phyloP scores from a whole-genome alignment of 2,329 filamentous ascomycete species.

The Helotiales sp. region DNA sequence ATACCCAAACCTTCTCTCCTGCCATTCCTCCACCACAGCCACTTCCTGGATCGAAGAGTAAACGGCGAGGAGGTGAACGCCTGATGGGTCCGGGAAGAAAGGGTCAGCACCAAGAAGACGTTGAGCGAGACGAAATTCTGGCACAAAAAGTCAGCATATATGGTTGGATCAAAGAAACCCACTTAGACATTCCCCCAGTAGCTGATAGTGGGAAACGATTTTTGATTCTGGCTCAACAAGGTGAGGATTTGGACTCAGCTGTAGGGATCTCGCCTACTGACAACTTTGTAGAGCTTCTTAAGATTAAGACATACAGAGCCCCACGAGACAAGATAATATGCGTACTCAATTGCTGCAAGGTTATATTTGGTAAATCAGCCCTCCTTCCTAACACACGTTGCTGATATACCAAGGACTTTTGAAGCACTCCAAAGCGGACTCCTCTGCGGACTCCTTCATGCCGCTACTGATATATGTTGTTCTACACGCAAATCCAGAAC shows the following conservation, averaged over 20 bases:
- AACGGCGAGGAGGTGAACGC: conserved; percentile 66
- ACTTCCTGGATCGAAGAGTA: conserved; percentile 66
- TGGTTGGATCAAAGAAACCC: conserved; percentile 88
- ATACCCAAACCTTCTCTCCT: conserved; percentile 93
- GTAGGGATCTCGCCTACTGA: neutral
- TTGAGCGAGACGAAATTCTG: conserved; percentile 93
- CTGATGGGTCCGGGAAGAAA: conserved; percentile 77
- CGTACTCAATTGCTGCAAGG: conserved; percentile 97
- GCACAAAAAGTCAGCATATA: conserved; percentile 97
- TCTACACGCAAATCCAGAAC: conserved; percentile 89
- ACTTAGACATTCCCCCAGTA: conserved; percentile 86
- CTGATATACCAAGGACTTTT: conserved; percentile 63
- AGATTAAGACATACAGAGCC: conserved; percentile 96
- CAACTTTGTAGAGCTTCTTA: conserved; percentile 71
- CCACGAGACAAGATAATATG: conserved; percentile 98
- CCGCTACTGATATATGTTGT: conserved; percentile 95
- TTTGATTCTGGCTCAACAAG: conserved; percentile 84
- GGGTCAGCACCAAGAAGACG: conserved; percentile 96
- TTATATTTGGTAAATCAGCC: conserved; percentile 76
- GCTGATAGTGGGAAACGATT: conserved; percentile 87
- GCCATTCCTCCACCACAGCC: conserved; percentile 82
- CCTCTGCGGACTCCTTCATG: conserved; percentile 95
- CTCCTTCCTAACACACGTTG: neutral
- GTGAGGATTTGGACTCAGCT: conserved; percentile 40
- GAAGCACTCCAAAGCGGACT: conserved; percentile 89